These are phyloP conservation scores for Guadua angustifolia DNA, from an alignment of 176 grass and related monocot genomes.

Conservation along the genomic window DNA sequence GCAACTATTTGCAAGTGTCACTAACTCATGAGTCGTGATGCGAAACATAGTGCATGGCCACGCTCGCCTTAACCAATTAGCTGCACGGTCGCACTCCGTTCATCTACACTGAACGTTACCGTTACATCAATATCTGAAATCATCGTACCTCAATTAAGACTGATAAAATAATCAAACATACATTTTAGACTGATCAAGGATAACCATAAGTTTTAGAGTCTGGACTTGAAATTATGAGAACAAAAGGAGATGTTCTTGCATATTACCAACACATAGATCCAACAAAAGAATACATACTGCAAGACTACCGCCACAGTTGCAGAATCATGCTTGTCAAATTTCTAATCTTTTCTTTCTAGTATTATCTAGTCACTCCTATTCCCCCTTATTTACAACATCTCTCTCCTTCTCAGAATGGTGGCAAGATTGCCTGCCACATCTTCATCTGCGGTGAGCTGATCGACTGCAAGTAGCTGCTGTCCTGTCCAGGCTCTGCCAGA, in stretches of 20 bases:
- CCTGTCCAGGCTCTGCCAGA: slow-evolving; percentile 36
- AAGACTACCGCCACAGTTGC: slow-evolving; percentile 34
- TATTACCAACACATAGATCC: slow-evolving; percentile 20
- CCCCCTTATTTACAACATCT: slow-evolving; percentile 47
- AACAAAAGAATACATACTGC: slow-evolving; percentile 54
- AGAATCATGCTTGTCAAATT: slow-evolving; percentile 36
- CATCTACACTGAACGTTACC: slow-evolving; percentile 17
- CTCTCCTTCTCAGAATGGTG: slow-evolving; percentile 59
- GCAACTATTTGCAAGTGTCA: slow-evolving; percentile 20
- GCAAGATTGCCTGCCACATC: slow-evolving; percentile 58
- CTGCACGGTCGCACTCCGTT: slow-evolving; percentile 9
- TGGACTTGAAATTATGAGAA: background rate
- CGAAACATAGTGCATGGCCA: background rate
- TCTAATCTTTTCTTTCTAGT: slow-evolving; percentile 14
- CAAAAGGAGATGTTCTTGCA: slow-evolving; percentile 24
- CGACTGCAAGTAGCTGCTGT: slow-evolving; percentile 44
- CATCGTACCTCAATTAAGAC: background rate
- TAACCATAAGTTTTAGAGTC: slow-evolving; percentile 7
- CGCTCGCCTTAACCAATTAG: background rate
- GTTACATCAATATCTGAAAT: slow-evolving; percentile 13
- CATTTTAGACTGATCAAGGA: slow-evolving; percentile 18
- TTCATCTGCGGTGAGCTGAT: slow-evolving; percentile 55
- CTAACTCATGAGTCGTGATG: slow-evolving; percentile 10
- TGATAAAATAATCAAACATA: background rate
- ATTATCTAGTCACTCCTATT: slow-evolving; percentile 20